Evolutionary conservation across 768 basidiomycete genomes (phyloP), one percentile per base, ranked within the genome.

Genomic region (Pulveroboletus sp.): DNA sequence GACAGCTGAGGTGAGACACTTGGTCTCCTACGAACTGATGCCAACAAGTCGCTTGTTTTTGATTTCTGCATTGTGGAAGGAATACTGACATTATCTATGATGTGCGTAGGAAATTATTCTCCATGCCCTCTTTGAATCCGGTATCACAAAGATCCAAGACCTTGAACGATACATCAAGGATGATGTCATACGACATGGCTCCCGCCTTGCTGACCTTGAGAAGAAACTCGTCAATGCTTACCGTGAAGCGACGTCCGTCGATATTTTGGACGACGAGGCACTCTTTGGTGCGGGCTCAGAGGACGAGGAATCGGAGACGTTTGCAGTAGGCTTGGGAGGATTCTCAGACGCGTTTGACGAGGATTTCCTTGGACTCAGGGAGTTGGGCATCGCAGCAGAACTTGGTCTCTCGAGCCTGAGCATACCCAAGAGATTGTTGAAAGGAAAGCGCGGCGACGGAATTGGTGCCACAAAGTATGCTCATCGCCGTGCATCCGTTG

Each of bases 61-160:
- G 9, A 42, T 35, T 33, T 35, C 8, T 35, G 18, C 42, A 17
- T 45, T 28, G 39, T 48, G 39, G 31, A 39, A 36, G 46, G 27
- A 11, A 38, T 48, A 18, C 51, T 58, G 41, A 49, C 38, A 47
- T 36, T 51, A n/a, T 13, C 24, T 24, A 15, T 37, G 47, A 39
- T 33, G 17, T 48, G 31, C 38, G n/a, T 51, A 95, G 92, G 92
- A 95, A 83, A 94, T 96, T 31, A 83, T 95, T 33, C 76, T 93
- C 2, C 92, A 95, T 65, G 87, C 91, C 1, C 72, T 97, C 15
- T 90, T 93, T 57, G 92, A 96, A 69, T 89, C 87, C 52, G 94
- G 94, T 5, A 82, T 80, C 7, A 81, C 89, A 0, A 79, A 82
- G 48, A 72, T 93, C 8, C 76, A 83, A 59, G 86, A 89, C 54